A percentile compares a stretch with the other conserved stretches of the same genome.
These are phyloP conservation scores for Termitomyces sp. DNA, from an alignment of 768 basidiomycete genomes.

Conservation along the genomic window DNA sequence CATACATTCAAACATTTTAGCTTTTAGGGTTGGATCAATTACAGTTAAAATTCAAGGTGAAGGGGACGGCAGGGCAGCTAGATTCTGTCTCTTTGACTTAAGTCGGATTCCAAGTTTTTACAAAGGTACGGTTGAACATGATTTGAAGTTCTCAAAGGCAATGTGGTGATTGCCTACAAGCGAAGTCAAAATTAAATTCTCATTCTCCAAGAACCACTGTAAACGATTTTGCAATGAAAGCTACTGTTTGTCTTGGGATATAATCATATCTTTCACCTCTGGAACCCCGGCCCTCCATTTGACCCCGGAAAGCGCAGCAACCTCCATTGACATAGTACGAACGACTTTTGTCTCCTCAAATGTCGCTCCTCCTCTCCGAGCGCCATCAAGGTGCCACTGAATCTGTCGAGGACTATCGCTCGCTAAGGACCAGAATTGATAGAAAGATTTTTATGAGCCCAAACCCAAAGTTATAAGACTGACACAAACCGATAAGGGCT, in stretches of 20 bases:
- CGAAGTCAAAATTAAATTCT: not conserved
- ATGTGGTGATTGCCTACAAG: conserved; percentile 3
- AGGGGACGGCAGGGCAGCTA: not conserved
- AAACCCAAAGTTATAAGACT: not conserved
- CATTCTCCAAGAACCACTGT: not conserved
- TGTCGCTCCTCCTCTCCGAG: conserved; percentile 48
- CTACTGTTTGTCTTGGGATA: not conserved
- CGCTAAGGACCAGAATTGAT: conserved; percentile 17
- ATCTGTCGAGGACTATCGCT: conserved; percentile 59
- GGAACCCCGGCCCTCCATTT: conserved; percentile 51
- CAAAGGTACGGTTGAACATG: conserved; percentile 9
- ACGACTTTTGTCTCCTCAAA: conserved; percentile 47
- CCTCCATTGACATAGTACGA: conserved; percentile 47
- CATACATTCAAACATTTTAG: conserved; percentile 15
- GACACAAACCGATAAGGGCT: conserved; percentile 36
- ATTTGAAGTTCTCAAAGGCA: not conserved
- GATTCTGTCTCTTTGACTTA: conserved; percentile 6
- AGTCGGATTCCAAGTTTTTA: conserved; percentile 8
- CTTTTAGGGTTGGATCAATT: conserved; percentile 13
- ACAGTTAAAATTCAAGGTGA: conserved; percentile 8
- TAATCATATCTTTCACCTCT: conserved; percentile 24
- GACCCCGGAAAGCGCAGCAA: conserved; percentile 41
- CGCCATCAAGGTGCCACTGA: conserved; percentile 58
- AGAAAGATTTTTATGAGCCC: not conserved
- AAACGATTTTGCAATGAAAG: not conserved